phyloP scores from a whole-genome alignment of 2,329 filamentous ascomycete genomes.

The Aspergillus uvarum region DNA sequence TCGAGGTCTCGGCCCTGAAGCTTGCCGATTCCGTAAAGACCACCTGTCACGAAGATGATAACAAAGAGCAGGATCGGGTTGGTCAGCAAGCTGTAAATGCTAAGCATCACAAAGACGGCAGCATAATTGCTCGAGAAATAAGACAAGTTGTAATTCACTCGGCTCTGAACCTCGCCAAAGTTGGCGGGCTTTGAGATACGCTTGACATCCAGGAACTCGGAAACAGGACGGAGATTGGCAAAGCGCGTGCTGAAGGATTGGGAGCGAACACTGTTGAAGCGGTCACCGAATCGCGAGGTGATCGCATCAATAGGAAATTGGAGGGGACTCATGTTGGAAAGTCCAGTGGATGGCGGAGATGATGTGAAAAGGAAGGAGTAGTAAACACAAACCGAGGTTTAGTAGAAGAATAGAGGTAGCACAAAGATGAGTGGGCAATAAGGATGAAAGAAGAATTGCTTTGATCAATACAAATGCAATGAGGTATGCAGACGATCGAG shows the following conservation, averaged over 20 bases:
- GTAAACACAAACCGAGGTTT: constrained; percentile 2
- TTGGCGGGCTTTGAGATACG: constrained; percentile 90
- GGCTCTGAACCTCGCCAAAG: constrained; percentile 84
- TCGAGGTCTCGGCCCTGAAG: constrained; percentile 86
- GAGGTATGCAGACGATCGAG: neutral
- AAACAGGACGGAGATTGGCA: constrained; percentile 84
- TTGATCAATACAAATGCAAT: neutral
- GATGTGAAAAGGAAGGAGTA: neutral
- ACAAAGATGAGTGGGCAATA: neutral
- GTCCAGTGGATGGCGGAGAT: neutral
- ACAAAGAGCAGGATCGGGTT: constrained; percentile 86
- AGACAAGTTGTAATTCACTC: constrained; percentile 94
- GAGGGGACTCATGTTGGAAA: constrained; percentile 71
- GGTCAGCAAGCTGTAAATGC: constrained; percentile 90
- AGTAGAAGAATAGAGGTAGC: neutral
- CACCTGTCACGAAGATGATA: constrained; percentile 80
- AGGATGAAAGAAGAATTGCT: neutral
- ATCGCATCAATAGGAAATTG: constrained; percentile 89
- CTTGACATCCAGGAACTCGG: constrained; percentile 96
- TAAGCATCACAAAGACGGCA: constrained; percentile 88
- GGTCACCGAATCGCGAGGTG: constrained; percentile 88
- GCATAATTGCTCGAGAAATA: constrained; percentile 99
- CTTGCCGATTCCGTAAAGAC: constrained; percentile 89
- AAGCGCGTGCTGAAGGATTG: constrained; percentile 80
- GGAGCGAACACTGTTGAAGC: constrained; percentile 78